Conservation (phyloP, 176 grass and related monocot genomes). For the Phyllostachys edulis region DNA sequence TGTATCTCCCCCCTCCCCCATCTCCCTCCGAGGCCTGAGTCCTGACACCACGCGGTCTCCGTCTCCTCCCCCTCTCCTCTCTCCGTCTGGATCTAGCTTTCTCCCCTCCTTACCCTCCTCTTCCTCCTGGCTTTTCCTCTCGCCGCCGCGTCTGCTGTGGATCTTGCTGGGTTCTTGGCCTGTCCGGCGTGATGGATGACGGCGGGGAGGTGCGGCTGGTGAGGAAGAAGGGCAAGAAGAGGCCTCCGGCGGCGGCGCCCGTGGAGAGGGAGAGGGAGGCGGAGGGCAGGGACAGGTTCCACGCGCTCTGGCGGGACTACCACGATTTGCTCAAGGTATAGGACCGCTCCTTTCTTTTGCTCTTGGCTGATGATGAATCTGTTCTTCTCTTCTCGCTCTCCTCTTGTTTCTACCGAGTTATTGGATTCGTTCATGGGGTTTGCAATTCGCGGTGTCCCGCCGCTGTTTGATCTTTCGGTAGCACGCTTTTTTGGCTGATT, state of each 20-base stretch:
- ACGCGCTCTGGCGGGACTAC: constrained; percentile 46
- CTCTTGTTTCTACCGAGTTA: not conserved
- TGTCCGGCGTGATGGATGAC: constrained; percentile 38
- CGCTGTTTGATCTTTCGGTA: not conserved
- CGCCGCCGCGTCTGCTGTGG: not conserved
- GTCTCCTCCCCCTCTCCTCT: constrained; percentile 19
- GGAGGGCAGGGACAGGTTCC: constrained; percentile 30
- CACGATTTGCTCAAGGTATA: constrained; percentile 52
- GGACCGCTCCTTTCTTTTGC: not conserved
- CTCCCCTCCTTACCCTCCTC: not conserved
- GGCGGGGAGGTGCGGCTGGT: constrained; percentile 26
- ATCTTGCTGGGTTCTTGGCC: not conserved
- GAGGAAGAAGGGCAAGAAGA: constrained; percentile 46
- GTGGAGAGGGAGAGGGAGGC: not conserved
- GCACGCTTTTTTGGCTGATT: not conserved
- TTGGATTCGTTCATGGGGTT: not conserved
- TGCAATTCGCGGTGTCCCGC: not conserved
- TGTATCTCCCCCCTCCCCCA: not conserved
- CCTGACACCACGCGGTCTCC: constrained; percentile 29
- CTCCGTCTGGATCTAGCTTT: constrained; percentile 25
- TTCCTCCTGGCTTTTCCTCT: constrained; percentile 6
- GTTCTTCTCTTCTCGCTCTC: not conserved
- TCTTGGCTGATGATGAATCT: not conserved
- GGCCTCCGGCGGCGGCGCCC: constrained; percentile 5
- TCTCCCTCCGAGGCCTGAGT: constrained; percentile 7